Evolutionary conservation across 2,329 filamentous ascomycete species (phyloP).

Genomic region (Helminthosporium solani): DNA sequence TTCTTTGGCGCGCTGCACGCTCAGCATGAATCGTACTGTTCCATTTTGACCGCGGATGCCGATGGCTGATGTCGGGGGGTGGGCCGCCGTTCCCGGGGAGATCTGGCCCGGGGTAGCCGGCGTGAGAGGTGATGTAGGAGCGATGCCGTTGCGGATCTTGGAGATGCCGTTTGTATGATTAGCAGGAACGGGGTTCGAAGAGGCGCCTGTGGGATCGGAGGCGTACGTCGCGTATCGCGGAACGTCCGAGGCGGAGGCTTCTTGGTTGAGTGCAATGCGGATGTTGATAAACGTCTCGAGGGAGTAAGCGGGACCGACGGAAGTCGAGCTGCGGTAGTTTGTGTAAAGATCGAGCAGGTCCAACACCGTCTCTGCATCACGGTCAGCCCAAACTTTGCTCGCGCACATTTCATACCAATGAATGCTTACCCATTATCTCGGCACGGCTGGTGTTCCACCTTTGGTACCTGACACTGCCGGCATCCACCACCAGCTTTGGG

Average conservation of each 20-base stretch:
- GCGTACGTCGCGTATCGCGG: constrained; percentile 60
- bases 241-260: constrained; percentile 64
- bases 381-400: constrained; percentile 7
- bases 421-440: constrained; percentile 46
- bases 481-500: constrained; percentile 49
- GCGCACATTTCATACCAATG: background rate
- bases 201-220: constrained; percentile 21
- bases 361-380: constrained; percentile 72
- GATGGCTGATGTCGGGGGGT: constrained; percentile 39
- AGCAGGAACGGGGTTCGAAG: constrained; percentile 13
- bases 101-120: constrained; percentile 50
- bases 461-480: constrained; percentile 49
- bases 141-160: constrained; percentile 38
- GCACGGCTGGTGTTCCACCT: constrained; percentile 48
- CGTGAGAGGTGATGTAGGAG: constrained; percentile 34
- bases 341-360: constrained; percentile 93
- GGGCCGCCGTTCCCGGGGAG: constrained; percentile 32
- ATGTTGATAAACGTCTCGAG: constrained; percentile 80
- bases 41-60: constrained; percentile 58
- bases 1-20: constrained; percentile 69
- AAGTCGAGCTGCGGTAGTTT: constrained; percentile 73
- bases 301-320: constrained; percentile 70
- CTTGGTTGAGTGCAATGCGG: constrained; percentile 82
- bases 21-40: constrained; percentile 87
- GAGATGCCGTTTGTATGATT: constrained; percentile 15